Evolutionary conservation across 441 rosid genomes (phyloP), one percentile per base, ranked within the genome.

Genomic region (Adansonia madagascariensis): DNA sequence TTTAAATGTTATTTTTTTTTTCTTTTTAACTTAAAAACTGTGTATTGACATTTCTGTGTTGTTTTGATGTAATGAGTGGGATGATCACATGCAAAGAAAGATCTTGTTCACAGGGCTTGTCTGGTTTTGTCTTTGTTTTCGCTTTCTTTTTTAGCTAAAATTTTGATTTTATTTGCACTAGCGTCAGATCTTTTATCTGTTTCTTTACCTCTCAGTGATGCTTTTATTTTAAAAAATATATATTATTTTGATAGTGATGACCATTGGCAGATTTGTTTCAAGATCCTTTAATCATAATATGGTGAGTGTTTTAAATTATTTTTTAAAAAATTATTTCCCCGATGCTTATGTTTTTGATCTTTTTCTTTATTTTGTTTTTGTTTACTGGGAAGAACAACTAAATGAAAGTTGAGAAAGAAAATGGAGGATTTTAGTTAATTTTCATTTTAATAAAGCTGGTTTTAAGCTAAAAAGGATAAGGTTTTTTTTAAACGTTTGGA

Each of bases 81-180:
- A 44, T 27, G 31, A 70, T 82, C 71, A 81, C 81, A 82, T 82
- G 82, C 70, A 27, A 71, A 22, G 53, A 75, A 17, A 15, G 41
- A 10, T 60, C 70, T 64, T 55, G 63, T 77, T 68, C 10, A 3
- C 53, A 49, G 77, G 72, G 52, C 2, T 39, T 66, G 41, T 49
- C 35, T 74, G 43, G 15, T 75, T 67, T 62, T 68, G 62, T 59
- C 57, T 76, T 71, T n/a, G 31, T 27, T 27, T 27, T 27, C 31
- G 31, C 18, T 75, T 72, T 24, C 41, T 14, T 8, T 56, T 57
- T 47, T 55, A 44, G 31, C 49, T 71, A 73, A 49, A 12, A 35
- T 47, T 7, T 70, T 78, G 43, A 64, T 85, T 80, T 65, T 73
- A 62, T 74, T 87, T 80, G 59, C 17, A 77, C 52, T 71, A 49